Evolutionary conservation across 176 grass and related monocot species (phyloP).

Genomic region (Bothriochloa decipiens): DNA sequence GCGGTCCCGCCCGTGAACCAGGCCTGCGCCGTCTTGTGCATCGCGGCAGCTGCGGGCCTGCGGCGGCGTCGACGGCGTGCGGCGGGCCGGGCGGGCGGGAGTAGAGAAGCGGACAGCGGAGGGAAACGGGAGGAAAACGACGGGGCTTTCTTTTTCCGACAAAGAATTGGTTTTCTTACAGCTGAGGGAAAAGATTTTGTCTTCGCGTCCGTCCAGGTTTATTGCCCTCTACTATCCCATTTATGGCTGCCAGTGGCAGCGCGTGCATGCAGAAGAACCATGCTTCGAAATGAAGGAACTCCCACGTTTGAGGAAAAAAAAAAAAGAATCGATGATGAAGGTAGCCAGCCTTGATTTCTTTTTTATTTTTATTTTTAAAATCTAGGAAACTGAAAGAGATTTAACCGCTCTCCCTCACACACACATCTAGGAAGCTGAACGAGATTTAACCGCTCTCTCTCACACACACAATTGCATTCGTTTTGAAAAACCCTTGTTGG

Average conservation of each 20-base stretch:
- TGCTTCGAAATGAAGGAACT: neutral
- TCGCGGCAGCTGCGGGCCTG: neutral
- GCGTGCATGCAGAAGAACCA: neutral
- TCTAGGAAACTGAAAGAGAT: neutral
- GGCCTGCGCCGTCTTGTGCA: slow-evolving; percentile 90
- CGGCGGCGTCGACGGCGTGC: neutral
- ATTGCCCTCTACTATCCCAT: neutral
- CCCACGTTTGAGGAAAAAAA: neutral
- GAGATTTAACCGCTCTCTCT: neutral
- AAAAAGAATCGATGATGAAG: neutral
- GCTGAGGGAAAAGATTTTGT: neutral
- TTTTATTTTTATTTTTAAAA: neutral
- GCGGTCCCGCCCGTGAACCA: slow-evolving; percentile 74
- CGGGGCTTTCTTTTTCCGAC: neutral
- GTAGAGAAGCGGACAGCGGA: neutral
- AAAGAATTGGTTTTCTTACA: neutral
- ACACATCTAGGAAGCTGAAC: neutral
- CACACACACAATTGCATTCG: neutral
- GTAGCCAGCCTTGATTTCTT: neutral
- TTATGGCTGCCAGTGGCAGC: neutral
- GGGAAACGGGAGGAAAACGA: slow-evolving; percentile 8
- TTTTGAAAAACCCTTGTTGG: neutral
- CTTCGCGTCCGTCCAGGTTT: neutral
- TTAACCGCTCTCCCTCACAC: neutral
- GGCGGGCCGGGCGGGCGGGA: neutral